These are phyloP conservation scores for Phytophthora tubulina DNA, from an alignment of 352 stramenopile species.

Conservation along the genomic window DNA sequence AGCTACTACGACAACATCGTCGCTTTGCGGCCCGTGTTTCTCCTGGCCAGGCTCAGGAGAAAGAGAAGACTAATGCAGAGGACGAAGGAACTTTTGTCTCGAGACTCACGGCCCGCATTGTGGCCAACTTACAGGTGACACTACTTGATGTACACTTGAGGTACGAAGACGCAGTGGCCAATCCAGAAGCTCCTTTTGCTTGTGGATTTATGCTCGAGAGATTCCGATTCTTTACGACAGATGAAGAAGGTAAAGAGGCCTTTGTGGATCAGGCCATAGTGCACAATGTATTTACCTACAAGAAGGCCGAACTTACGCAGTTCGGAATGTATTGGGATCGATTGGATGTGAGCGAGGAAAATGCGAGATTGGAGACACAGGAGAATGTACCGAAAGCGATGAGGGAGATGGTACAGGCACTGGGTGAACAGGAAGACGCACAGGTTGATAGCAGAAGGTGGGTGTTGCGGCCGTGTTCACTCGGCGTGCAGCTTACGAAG, in stretches of 20 bases:
- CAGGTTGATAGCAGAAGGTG: slow-evolving; percentile 34
- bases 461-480: slow-evolving; percentile 61
- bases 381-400: slow-evolving; percentile 52
- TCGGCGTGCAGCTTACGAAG: slow-evolving; percentile 77
- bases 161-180: slow-evolving; percentile 81
- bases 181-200: slow-evolving; percentile 69
- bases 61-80: slow-evolving; percentile 38
- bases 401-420: slow-evolving; percentile 58
- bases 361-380: slow-evolving; percentile 49
- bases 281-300: slow-evolving; percentile 64
- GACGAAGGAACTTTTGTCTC: slow-evolving; percentile 87
- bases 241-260: slow-evolving; percentile 66
- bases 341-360: slow-evolving; percentile 33
- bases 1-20: slow-evolving; percentile 76
- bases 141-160: slow-evolving; percentile 76
- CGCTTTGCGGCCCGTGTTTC: slow-evolving; percentile 62
- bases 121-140: slow-evolving; percentile 86
- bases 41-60: slow-evolving; percentile 15
- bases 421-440: slow-evolving; percentile 26
- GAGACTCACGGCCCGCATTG: slow-evolving; percentile 76
- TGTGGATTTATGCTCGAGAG: slow-evolving; percentile 74
- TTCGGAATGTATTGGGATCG: slow-evolving; percentile 80
- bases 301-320: slow-evolving; percentile 61
- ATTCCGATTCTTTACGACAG: slow-evolving; percentile 80
- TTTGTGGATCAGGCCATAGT: slow-evolving; percentile 71